These are phyloP conservation scores for Diaporthe helianthi DNA, from an alignment of 2,329 filamentous ascomycete species.

Conservation along the genomic window DNA sequence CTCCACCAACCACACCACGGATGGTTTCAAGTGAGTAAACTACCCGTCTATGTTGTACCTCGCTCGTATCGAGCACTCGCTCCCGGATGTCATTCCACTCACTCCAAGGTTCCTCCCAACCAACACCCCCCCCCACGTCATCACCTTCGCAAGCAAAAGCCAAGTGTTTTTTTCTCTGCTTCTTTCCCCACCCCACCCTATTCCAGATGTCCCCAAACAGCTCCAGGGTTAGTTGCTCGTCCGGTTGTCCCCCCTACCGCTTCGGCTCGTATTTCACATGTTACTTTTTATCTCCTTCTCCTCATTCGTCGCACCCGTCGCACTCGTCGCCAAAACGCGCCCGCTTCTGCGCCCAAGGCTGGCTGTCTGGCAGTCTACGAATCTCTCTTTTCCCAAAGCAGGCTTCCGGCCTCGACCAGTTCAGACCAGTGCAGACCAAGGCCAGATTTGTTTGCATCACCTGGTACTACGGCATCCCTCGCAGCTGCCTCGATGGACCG, in stretches of 20 bases:
- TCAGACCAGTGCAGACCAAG: neutral
- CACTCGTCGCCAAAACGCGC: no score
- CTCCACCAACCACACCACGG: conserved; percentile 59
- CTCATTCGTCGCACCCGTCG: neutral
- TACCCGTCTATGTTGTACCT: conserved; percentile 44
- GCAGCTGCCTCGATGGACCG: neutral
- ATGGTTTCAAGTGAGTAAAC: conserved; percentile 67
- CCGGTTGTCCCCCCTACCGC: conserved; percentile 25
- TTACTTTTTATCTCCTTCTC: neutral
- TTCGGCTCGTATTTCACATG: conserved; percentile 36
- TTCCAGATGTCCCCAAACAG: no score
- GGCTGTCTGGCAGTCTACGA: neutral
- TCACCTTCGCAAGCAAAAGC: neutral
- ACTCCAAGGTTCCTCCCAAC: neutral
- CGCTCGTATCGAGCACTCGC: conserved; percentile 37
- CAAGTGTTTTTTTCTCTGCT: neutral
- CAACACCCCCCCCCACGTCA: neutral
- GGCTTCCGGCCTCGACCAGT: neutral
- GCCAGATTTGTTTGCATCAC: neutral
- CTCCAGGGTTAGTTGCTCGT: neutral
- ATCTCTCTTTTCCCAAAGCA: neutral
- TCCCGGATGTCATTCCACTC: conserved; percentile 20
- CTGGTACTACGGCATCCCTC: neutral
- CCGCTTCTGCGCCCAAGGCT: neutral
- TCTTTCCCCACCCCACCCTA: no score